phyloP scores from a whole-genome alignment of 352 stramenopile species.

The Globisporangium lucens region DNA sequence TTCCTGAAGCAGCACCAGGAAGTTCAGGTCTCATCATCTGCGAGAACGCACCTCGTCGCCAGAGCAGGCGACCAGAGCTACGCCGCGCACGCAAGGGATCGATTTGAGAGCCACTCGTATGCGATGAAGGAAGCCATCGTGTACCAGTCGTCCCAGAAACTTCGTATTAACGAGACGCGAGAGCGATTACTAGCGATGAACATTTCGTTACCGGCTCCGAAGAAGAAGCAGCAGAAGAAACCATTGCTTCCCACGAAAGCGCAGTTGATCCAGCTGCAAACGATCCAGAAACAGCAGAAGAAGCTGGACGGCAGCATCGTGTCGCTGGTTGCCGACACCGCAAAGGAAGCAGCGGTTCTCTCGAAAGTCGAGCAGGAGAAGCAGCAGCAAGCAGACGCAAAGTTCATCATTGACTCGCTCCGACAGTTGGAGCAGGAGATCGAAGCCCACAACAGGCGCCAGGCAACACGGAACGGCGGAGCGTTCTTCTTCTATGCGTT shows the following conservation, averaged over 20 bases:
- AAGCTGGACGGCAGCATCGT: slow-evolving; percentile 11
- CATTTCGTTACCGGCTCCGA: slow-evolving; percentile 9
- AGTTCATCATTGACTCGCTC: slow-evolving; percentile 3
- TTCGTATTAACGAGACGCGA: slow-evolving; percentile 9
- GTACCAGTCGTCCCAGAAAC: slow-evolving; percentile 8
- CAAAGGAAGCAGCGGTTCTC: not conserved
- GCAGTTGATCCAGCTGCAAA: slow-evolving; percentile 13
- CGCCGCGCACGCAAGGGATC: slow-evolving; percentile 5
- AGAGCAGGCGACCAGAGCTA: slow-evolving; percentile 3
- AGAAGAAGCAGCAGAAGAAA: not conserved
- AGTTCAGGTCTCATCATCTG: slow-evolving; percentile 6
- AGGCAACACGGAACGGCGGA: slow-evolving; percentile 10
- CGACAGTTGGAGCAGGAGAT: slow-evolving; percentile 10
- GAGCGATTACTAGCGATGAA: slow-evolving; percentile 14
- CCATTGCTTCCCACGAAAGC: not conserved
- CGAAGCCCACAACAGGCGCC: slow-evolving; percentile 9
- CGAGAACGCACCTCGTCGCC: slow-evolving; percentile 12
- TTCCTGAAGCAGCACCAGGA: slow-evolving; percentile 18
- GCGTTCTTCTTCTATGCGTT: slow-evolving; percentile 36
- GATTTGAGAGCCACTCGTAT: slow-evolving; percentile 10
- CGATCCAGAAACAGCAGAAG: slow-evolving; percentile 12
- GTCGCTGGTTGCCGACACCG: slow-evolving; percentile 6
- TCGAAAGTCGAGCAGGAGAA: not conserved
- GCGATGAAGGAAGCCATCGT: slow-evolving; percentile 14
- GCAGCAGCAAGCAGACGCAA: not conserved